These are phyloP conservation scores for Boletus speciosus DNA, from an alignment of 768 basidiomycete genomes.

Conservation along the genomic window DNA sequence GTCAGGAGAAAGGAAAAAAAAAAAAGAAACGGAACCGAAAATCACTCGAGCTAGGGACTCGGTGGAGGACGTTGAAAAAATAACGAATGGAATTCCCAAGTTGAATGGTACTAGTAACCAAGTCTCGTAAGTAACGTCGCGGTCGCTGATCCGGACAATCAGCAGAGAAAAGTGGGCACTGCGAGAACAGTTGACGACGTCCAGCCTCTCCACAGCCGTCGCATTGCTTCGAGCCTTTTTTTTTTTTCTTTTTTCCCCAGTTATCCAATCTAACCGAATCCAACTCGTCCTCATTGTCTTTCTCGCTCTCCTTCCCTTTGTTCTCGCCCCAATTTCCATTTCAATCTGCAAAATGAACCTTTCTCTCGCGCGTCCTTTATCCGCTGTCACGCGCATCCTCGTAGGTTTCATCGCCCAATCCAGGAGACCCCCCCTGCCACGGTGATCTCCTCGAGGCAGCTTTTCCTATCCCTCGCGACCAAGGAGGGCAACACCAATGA, in stretches of 20 bases:
- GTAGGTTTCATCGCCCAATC: neutral
- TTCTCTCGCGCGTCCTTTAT: neutral
- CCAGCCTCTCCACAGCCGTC: neutral
- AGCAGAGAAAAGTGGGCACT: neutral
- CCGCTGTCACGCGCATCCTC: neutral
- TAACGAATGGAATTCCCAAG: neutral
- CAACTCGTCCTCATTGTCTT: neutral
- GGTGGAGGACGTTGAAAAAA: neutral
- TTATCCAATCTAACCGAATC: neutral
- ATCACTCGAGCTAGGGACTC: neutral
- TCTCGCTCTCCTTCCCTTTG: neutral
- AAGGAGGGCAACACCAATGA: conserved; percentile 9
- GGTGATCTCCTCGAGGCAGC: conserved; percentile 1
- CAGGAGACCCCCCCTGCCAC: neutral
- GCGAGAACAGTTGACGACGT: neutral
- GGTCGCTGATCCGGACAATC: neutral
- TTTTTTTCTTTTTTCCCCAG: neutral
- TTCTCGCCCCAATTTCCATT: neutral
- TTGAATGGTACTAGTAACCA: neutral
- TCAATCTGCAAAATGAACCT: neutral
- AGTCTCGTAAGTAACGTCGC: conserved; percentile 1
- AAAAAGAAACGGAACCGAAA: conserved; percentile 20
- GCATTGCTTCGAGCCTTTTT: neutral
- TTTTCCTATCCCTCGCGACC: conserved; percentile 4
- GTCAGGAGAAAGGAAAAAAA: neutral